These are phyloP conservation scores for Cryptosporidium canis DNA, from an alignment of 169 alveolate genomes.

Conservation along the genomic window DNA sequence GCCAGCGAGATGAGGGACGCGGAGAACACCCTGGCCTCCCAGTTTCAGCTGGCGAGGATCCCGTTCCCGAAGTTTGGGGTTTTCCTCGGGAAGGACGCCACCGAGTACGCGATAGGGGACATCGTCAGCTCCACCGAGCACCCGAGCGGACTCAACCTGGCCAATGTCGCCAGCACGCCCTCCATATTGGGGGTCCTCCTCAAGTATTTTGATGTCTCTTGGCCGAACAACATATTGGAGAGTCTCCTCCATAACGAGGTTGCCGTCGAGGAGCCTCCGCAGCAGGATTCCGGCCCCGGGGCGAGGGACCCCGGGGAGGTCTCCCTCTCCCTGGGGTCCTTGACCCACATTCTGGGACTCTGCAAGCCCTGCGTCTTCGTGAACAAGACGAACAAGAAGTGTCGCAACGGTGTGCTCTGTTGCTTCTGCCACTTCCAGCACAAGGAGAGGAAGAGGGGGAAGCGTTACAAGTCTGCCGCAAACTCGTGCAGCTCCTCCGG, in stretches of 20 bases:
- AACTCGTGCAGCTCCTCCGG: background rate
- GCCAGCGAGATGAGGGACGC: slow-evolving; percentile 27
- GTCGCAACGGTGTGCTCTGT: slow-evolving; percentile 78
- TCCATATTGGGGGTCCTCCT: slow-evolving; percentile 34
- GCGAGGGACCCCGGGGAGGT: slow-evolving; percentile 1
- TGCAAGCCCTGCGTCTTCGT: slow-evolving; percentile 85
- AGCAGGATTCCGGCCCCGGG: background rate
- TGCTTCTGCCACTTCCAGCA: slow-evolving; percentile 81
- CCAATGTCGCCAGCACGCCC: slow-evolving; percentile 70
- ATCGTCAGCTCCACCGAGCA: slow-evolving; percentile 34
- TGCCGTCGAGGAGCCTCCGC: background rate
- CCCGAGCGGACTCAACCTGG: slow-evolving; percentile 60
- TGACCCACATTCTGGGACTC: slow-evolving; percentile 78
- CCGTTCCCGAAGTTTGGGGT: slow-evolving; percentile 15
- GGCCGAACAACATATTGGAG: slow-evolving; percentile 28
- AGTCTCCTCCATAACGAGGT: slow-evolving; percentile 17
- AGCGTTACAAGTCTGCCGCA: slow-evolving; percentile 19
- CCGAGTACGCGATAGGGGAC: slow-evolving; percentile 29
- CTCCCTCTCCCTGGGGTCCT: slow-evolving; percentile 75
- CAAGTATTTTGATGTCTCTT: slow-evolving; percentile 36
- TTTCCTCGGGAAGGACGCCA: slow-evolving; percentile 17
- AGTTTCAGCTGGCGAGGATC: slow-evolving; percentile 2
- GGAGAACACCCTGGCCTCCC: background rate
- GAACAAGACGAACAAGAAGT: slow-evolving; percentile 78
- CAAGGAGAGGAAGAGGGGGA: slow-evolving; percentile 72